Evolutionary conservation across 2,329 filamentous ascomycete genomes (phyloP).

Genomic region (Aspergillus quadricinctus): DNA sequence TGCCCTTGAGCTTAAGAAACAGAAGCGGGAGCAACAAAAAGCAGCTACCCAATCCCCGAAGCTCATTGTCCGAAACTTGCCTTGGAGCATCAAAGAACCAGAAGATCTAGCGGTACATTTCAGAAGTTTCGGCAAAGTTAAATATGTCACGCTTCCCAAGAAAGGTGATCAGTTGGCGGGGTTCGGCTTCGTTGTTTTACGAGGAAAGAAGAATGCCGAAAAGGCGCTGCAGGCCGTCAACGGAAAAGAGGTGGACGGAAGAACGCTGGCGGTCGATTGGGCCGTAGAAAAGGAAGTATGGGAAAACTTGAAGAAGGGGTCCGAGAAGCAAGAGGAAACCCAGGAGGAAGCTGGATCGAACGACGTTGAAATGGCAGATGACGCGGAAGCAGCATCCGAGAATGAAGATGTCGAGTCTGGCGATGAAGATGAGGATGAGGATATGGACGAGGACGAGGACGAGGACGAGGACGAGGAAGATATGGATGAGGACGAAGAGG

Average conservation of each 20-base stretch:
- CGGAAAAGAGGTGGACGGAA: conserved; percentile 82
- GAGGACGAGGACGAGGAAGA: conserved; percentile 36
- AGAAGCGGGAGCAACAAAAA: conserved; percentile 52
- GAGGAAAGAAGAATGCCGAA: conserved; percentile 86
- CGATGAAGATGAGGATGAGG: conserved; percentile 36
- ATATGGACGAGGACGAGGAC: conserved; percentile 25
- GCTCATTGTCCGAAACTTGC: conserved; percentile 86
- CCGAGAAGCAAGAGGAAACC: conserved; percentile 21
- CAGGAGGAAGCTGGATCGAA: conserved; percentile 34
- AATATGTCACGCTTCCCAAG: conserved; percentile 78
- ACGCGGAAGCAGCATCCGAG: conserved; percentile 46
- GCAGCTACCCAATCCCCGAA: conserved; percentile 63
- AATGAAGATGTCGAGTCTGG: conserved; percentile 33
- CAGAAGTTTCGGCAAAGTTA: conserved; percentile 84
- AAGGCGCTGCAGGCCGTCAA: conserved; percentile 81
- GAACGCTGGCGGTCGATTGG: conserved; percentile 91
- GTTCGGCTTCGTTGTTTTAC: conserved; percentile 88
- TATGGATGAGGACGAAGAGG: conserved; percentile 42
- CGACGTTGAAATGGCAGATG: conserved; percentile 56
- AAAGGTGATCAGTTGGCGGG: conserved; percentile 68
- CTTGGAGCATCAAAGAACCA: conserved; percentile 88
- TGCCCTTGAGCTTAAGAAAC: conserved; percentile 35
- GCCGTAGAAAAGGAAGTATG: conserved; percentile 88
- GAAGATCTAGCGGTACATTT: conserved; percentile 79
- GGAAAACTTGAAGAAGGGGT: conserved; percentile 59